A percentile compares a stretch with the other conserved stretches of the same genome.
These are phyloP conservation scores for Exserohilum turcica DNA, from an alignment of 2,329 filamentous ascomycete species.

Conservation along the genomic window DNA sequence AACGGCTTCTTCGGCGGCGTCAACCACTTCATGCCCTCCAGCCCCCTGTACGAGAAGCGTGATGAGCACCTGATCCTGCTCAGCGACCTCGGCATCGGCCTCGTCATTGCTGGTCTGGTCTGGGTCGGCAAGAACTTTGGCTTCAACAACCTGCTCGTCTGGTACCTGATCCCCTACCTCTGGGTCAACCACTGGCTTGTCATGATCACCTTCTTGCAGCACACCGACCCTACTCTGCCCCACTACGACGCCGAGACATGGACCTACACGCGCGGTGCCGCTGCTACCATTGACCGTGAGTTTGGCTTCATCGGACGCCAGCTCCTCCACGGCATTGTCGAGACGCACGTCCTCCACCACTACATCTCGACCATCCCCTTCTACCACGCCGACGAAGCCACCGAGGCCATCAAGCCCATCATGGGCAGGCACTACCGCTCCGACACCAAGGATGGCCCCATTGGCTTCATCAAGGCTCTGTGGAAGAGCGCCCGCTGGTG, in stretches of 20 bases:
- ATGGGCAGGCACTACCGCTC: constrained; percentile 96
- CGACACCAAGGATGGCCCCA: constrained; percentile 73
- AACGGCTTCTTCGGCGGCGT: constrained; percentile 82
- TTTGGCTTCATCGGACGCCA: constrained; percentile 93
- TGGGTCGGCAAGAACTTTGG: constrained; percentile 78
- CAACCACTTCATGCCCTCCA: constrained; percentile 91
- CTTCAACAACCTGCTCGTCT: constrained; percentile 84
- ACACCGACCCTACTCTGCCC: constrained; percentile 91
- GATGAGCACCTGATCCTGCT: constrained; percentile 85
- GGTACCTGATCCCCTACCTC: constrained; percentile 93
- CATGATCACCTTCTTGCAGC: constrained; percentile 95
- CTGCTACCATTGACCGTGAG: constrained; percentile 94
- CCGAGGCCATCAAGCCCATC: constrained; percentile 88
- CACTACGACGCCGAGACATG: constrained; percentile 87
- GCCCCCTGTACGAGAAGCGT: constrained; percentile 88
- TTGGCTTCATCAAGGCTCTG: constrained; percentile 82
- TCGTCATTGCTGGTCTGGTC: constrained; percentile 67
- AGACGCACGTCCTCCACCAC: constrained; percentile 97
- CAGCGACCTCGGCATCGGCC: constrained; percentile 76
- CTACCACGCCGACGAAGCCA: constrained; percentile 93
- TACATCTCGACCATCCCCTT: constrained; percentile 96
- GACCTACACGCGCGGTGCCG: constrained; percentile 92
- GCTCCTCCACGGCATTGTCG: constrained; percentile 92
- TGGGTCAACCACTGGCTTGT: constrained; percentile 99
- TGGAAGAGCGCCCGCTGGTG: constrained; percentile 83